phyloP scores from a whole-genome alignment of 495 filamentous ascomycete genomes.

The Penicillium pancosmium region DNA sequence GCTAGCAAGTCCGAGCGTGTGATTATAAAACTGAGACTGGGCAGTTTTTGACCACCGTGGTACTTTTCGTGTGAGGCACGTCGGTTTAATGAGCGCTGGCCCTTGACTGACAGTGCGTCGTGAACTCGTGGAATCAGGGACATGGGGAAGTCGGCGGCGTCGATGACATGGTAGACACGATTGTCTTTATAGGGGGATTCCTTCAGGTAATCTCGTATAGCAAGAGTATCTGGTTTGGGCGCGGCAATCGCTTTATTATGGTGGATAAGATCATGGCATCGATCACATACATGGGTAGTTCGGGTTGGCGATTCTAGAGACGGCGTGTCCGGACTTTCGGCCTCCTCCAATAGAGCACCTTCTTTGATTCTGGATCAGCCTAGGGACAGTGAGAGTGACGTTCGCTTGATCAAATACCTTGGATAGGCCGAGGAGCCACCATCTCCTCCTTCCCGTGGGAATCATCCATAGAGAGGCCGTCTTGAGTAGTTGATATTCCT shows the following conservation, averaged over 20 bases:
- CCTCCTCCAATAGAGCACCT: slow-evolving; percentile 41
- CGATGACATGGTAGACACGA: slow-evolving; percentile 95
- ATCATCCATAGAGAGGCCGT: slow-evolving; percentile 3
- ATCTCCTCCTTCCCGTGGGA: neutral
- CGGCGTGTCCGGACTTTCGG: slow-evolving; percentile 29
- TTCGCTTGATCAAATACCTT: slow-evolving; percentile 18
- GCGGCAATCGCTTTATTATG: slow-evolving; percentile 71
- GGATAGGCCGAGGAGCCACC: slow-evolving; percentile 21
- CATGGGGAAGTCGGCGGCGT: slow-evolving; percentile 96
- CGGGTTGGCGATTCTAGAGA: slow-evolving; percentile 21
- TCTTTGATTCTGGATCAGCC: slow-evolving; percentile 23
- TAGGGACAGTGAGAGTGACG: neutral
- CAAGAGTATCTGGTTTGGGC: slow-evolving; percentile 73
- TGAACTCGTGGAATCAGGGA: slow-evolving; percentile 74
- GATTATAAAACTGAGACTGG: slow-evolving; percentile 81
- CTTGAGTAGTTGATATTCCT: slow-evolving; percentile 11
- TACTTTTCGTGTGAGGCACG: slow-evolving; percentile 66
- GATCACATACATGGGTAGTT: slow-evolving; percentile 66
- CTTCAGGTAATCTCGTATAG: slow-evolving; percentile 77
- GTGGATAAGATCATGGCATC: slow-evolving; percentile 81
- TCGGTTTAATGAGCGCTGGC: slow-evolving; percentile 75
- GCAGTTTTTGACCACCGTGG: slow-evolving; percentile 59
- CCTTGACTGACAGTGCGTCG: slow-evolving; percentile 58
- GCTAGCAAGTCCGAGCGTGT: slow-evolving; percentile 86
- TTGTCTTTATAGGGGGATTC: slow-evolving; percentile 86